A percentile compares a stretch with the other conserved stretches of the same genome.
Conservation (phyloP, 2,329 filamentous ascomycete genomes). For the Xylariales sp. region DNA sequence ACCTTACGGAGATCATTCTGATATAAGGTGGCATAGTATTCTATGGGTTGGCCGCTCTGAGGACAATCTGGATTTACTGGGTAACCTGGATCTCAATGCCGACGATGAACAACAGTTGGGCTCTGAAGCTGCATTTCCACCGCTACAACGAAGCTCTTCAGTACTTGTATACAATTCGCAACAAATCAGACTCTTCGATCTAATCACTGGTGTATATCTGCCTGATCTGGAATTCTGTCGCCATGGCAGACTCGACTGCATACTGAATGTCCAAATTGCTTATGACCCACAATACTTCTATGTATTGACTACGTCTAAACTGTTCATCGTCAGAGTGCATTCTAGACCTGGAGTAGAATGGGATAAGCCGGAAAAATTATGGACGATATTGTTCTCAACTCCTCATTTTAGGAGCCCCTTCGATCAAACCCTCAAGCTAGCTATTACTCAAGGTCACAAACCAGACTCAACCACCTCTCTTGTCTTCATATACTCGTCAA, state of each 20-base stretch:
- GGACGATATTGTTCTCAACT: slow-evolving; percentile 55
- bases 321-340: slow-evolving; percentile 46
- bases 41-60: slow-evolving; percentile 54
- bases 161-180: slow-evolving; percentile 53
- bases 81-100: slow-evolving; percentile 53
- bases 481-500: slow-evolving; percentile 45
- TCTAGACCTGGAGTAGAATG: slow-evolving; percentile 37
- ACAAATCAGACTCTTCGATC: slow-evolving; percentile 47
- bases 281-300: slow-evolving; percentile 48
- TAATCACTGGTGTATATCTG: slow-evolving; percentile 43
- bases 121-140: slow-evolving; percentile 43
- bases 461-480: slow-evolving; percentile 38
- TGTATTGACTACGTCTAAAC: slow-evolving; percentile 46
- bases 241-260: slow-evolving; percentile 40
- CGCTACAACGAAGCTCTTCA: slow-evolving; percentile 68
- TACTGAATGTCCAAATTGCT: slow-evolving; percentile 47
- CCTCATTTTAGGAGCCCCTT: slow-evolving; percentile 57
- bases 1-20: slow-evolving; percentile 47
- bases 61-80: slow-evolving; percentile 46
- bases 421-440: slow-evolving; percentile 55
- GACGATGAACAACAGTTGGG: slow-evolving; percentile 40
- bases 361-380: slow-evolving; percentile 40
- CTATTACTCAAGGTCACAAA: slow-evolving; percentile 48
- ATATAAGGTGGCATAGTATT: slow-evolving; percentile 56
- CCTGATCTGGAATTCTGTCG: slow-evolving; percentile 44